Evolutionary conservation across 108 stramenopile genomes (phyloP), one percentile per base, ranked within the genome.

Genomic region (Parietichytrium sp.): DNA sequence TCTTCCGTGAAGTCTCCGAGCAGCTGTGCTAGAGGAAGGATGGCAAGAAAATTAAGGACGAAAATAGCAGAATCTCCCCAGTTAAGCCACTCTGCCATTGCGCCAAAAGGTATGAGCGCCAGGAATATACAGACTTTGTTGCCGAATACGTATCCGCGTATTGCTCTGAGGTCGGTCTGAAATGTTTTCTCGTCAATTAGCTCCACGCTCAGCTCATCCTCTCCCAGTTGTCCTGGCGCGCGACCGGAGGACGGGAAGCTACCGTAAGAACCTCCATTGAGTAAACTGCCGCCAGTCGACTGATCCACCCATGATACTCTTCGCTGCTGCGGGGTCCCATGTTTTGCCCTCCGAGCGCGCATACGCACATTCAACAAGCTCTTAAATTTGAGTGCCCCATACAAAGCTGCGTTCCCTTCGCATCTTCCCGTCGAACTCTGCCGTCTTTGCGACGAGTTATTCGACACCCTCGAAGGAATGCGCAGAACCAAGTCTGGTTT

Each of bases 1-100:
- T 96, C 95, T 87, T 98, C 97, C 42, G 97, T 98, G 82, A 95
- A 95, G 47, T 95, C 95, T 38, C 97, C 96, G 12, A 98, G 84
- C 55, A 97, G 89, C 38, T 90, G 84, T 4, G 97, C 96, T 26
- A 98, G 82, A 3, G 97, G 97, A 54, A 96, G 86, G 93, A 96
- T 93, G 50, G 92, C 94, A 42, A 95, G 79, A 54, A 97, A 96
- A 80, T 95, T 95, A 23, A 96, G 82, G 78, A 93, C 89, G 83
- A 98, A 98, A 47, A 95, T 84, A 25, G 81, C 86, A 0, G 48
- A 52, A 78, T 91, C 86, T 10, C 85, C 79, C 94, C 94, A 95
- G 16, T 83, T 48, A 31, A 52, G 51, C 27, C 54, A 72, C 51
- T 89, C 84, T n/a, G 92, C 83, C 82, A 82, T 80, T n/a, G 87